A percentile compares a stretch with the other conserved stretches of the same genome.
Conservation (phyloP, 2,329 filamentous ascomycete genomes). For the Aureobasidium sp. region DNA sequence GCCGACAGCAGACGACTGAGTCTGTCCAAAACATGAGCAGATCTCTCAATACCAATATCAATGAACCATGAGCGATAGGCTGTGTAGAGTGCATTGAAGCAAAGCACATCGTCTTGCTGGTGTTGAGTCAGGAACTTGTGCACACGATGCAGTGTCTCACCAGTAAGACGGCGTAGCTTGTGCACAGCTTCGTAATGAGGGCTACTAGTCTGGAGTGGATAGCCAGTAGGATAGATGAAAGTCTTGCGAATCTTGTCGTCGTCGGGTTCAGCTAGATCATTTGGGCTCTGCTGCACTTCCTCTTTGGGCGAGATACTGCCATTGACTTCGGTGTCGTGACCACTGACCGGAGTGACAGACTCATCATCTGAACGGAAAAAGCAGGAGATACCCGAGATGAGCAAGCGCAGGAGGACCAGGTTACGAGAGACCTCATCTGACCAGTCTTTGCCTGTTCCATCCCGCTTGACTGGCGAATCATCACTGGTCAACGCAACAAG, state of each 20-base stretch:
- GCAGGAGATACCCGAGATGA: conserved; percentile 81
- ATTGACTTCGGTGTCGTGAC: conserved; percentile 24
- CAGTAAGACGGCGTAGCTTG: conserved; percentile 69
- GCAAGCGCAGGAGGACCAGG: conserved; percentile 77
- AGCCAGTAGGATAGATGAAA: conserved; percentile 84
- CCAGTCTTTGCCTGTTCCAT: conserved; percentile 97
- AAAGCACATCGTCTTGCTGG: conserved; percentile 91
- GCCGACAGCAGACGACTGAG: conserved; percentile 76
- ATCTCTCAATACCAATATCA: conserved; percentile 92
- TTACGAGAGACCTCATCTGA: conserved; percentile 92
- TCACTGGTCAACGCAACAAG: conserved; percentile 74
- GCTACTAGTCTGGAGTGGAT: conserved; percentile 60
- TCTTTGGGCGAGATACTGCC: conserved; percentile 29
- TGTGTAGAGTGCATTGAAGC: conserved; percentile 86
- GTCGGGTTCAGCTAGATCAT: conserved; percentile 57
- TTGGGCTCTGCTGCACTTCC: conserved; percentile 42
- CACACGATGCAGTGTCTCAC: conserved; percentile 71
- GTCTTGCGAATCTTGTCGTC: conserved; percentile 79
- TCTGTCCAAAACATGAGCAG: conserved; percentile 84
- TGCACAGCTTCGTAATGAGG: conserved; percentile 70
- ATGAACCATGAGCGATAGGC: conserved; percentile 96
- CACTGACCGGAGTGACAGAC: conserved; percentile 29
- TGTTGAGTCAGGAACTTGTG: conserved; percentile 75
- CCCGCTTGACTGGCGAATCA: conserved; percentile 74
- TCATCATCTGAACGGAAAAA: conserved; percentile 67